Evolutionary conservation across 2,329 filamentous ascomycete genomes (phyloP), one percentile per base, ranked within the genome.

Genomic region (Beauveria sp.): DNA sequence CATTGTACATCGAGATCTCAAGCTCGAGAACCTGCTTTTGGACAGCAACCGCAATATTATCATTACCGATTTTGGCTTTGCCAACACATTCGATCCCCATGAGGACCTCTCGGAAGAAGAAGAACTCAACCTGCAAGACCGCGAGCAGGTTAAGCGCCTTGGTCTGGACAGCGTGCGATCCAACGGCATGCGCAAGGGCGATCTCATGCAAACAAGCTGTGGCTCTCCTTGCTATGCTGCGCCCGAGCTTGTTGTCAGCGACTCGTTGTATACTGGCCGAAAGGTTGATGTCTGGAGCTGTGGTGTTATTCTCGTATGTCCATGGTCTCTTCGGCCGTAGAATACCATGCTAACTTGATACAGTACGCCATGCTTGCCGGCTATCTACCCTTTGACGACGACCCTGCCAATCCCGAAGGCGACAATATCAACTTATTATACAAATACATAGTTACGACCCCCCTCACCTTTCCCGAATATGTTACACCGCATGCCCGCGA

Each of bases 201-300:
- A 99, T 77, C 78, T 99, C 70, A 99, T 99, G 94, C 93, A 97
- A 76, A 99, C 94, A 12, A 97, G 94, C 73, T 99, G 94, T 73
- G 94, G 94, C 65, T 97, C 93, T 74, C 94, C 94, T 8, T 99
- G 94, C 71, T 99, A 99, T 74, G 94, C 94, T 54, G 94, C 94
- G 16, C 94, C 94, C 5, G 94, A 99, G 77, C 81, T 99, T 59
- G 94, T 99, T 16, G 94, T 99, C 64, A 97, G 92, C 72, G 94
- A 99, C 75, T 96, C 92, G 18, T 79, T 99, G 8, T 99, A 99
- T 76, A 99, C 94, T 2, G 94, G 94, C 52, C 87, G 93, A 57
- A 99, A 99, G 75, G 94, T 99, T 28, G 94, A 99, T 71, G 94
- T 99, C 41, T 99, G 94, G 94, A 97, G 94, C 75, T 99, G 94